A percentile compares a stretch with the other conserved stretches of the same genome.
Evolutionary conservation across 2,329 filamentous ascomycete species (phyloP).

Genomic region (Zymoseptoria ardabiliae): DNA sequence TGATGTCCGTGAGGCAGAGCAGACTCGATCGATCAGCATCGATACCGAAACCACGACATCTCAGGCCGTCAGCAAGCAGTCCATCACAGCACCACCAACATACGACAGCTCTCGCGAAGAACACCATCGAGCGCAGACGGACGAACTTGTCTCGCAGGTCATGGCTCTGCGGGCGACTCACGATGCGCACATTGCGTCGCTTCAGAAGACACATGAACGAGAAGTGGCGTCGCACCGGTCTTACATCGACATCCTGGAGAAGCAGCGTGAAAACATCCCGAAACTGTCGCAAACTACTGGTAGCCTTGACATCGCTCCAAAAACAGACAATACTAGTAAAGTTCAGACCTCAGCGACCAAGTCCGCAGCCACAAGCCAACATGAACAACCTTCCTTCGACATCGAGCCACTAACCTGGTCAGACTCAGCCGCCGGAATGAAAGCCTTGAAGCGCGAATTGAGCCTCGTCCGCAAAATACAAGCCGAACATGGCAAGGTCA

Average conservation of each 20-base stretch:
- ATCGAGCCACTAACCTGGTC: constrained; percentile 24
- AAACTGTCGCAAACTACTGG: neutral
- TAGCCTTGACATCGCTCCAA: constrained; percentile 14
- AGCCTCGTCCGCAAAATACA: constrained; percentile 29
- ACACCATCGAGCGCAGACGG: neutral
- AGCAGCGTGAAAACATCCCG: constrained; percentile 11
- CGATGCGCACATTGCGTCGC: constrained; percentile 32
- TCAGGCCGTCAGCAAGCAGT: neutral
- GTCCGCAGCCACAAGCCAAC: constrained; percentile 17
- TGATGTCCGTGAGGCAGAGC: constrained; percentile 1
- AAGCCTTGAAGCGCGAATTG: constrained; percentile 34
- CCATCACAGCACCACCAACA: neutral
- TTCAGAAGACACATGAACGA: constrained; percentile 33
- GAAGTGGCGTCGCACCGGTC: constrained; percentile 34
- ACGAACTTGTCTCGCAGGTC: constrained; percentile 26
- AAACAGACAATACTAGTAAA: neutral
- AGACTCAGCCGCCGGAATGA: constrained; percentile 27
- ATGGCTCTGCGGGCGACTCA: constrained; percentile 31
- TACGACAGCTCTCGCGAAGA: neutral
- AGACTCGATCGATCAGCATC: neutral
- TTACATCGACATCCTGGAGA: constrained; percentile 34
- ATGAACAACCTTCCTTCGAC: constrained; percentile 21
- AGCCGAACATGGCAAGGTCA: constrained; percentile 28
- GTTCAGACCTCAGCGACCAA: constrained; percentile 5
- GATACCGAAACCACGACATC: neutral